Percentiles rank a stretch among this genome's conserved stretches.
These are phyloP conservation scores for Tulasnella sp. DNA, from an alignment of 768 basidiomycete genomes.

Conservation along the genomic window DNA sequence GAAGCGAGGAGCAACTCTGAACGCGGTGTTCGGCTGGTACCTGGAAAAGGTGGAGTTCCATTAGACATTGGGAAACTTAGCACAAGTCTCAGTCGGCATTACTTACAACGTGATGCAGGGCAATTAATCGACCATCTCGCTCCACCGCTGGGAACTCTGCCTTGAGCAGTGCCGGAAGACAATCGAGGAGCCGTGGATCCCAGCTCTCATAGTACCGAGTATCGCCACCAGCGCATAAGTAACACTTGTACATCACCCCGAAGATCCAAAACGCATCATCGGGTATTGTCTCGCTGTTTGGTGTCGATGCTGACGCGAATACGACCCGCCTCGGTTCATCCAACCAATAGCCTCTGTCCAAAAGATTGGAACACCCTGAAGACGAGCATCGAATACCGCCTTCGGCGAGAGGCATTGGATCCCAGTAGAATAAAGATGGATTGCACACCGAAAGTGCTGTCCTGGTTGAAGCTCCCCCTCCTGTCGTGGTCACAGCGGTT, in stretches of 20 bases:
- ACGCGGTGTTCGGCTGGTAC: conserved; percentile 4
- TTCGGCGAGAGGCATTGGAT: neutral
- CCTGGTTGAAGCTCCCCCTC: neutral
- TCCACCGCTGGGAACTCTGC: conserved; percentile 19
- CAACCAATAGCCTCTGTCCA: neutral
- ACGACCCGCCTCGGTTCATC: neutral
- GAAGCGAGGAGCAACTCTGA: neutral
- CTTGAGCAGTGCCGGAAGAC: neutral
- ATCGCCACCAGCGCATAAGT: neutral
- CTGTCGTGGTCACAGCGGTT: neutral
- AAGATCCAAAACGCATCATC: neutral
- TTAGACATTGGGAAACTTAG: neutral
- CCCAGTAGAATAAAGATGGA: conserved; percentile 26
- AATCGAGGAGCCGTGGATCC: neutral
- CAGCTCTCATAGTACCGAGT: neutral
- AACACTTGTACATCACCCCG: neutral
- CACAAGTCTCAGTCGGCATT: neutral
- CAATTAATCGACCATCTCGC: neutral
- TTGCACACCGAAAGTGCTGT: neutral
- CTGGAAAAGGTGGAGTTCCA: neutral
- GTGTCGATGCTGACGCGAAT: neutral
- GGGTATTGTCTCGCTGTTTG: neutral
- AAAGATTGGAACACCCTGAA: neutral
- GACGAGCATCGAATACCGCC: conserved; percentile 11
- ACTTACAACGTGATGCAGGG: neutral